phyloP scores from a whole-genome alignment of 2,329 filamentous ascomycete genomes.

The Pochonia chlamydosporia region DNA sequence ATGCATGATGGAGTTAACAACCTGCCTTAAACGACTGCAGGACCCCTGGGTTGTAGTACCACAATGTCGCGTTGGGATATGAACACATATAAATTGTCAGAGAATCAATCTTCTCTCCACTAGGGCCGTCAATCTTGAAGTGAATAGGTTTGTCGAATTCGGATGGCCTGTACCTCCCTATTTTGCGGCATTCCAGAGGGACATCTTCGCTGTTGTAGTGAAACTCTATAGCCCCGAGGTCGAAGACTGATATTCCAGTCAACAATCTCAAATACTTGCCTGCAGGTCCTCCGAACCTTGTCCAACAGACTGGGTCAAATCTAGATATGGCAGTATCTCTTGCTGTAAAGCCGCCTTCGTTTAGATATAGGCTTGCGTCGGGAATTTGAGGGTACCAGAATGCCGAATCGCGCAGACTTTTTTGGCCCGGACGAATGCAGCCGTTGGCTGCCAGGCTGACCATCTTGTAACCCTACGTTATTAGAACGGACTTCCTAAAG shows the following conservation, averaged over 20 bases:
- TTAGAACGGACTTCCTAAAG: constrained; percentile 2
- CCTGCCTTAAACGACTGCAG: constrained; percentile 10
- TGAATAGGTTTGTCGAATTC: constrained; percentile 8
- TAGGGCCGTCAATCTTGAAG: constrained; percentile 10
- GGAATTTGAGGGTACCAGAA: constrained; percentile 11
- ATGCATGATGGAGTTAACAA: not conserved
- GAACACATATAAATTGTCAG: constrained; percentile 6
- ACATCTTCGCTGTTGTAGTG: constrained; percentile 10
- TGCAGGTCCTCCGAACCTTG: constrained; percentile 10
- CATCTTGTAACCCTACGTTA: constrained; percentile 10
- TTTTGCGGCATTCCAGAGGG: constrained; percentile 7
- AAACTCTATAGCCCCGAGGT: constrained; percentile 7
- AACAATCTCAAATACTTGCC: constrained; percentile 8
- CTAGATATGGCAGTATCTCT: constrained; percentile 8
- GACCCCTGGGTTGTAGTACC: constrained; percentile 8
- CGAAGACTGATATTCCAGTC: constrained; percentile 9
- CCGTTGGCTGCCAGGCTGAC: constrained; percentile 8
- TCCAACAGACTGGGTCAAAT: constrained; percentile 11
- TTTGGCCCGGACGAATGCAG: not conserved
- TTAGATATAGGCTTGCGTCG: constrained; percentile 4
- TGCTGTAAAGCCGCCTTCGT: constrained; percentile 9
- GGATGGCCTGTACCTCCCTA: constrained; percentile 8
- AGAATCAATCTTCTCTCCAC: constrained; percentile 10
- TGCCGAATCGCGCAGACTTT: constrained; percentile 8
- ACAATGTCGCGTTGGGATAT: constrained; percentile 1